Evolutionary conservation across 176 grass and related monocot genomes (phyloP), one percentile per base, ranked within the genome.

Genomic region (Pontederia paniculata): DNA sequence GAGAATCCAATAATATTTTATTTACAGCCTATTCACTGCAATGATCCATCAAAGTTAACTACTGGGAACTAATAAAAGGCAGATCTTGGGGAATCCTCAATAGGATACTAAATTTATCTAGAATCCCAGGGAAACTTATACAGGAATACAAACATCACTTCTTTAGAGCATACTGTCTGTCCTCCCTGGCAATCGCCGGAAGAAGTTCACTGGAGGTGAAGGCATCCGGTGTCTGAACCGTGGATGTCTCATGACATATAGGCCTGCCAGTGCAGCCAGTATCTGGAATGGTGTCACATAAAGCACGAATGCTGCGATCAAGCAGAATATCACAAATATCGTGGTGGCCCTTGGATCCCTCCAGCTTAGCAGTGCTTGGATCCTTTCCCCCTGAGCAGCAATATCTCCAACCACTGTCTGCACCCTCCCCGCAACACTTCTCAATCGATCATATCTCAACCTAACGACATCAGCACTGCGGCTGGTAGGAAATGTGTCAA

Each of bases 301-400:
- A 44, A 98, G 54, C 23, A 74, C 87, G 51, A 98, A 55, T 21
- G 94, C 87, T 9, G 83, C 78, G 23, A 84, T 68, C 28, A 98
- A 77, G 62, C 83, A 98, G 57, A 98, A 88, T 1, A 98, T 65
- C 57, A 93, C 80, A 77, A 98, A 98, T 42, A 93, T 75, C 46
- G 78, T 31, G 12, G 80, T 98, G 42, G 94, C 94, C 66, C 94
- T 77, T 49, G 94, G 87, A 22, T 98, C 94, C 65, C 94, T 80
- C 94, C 94, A 98, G 80, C 94, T 88, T 58, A 98, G 87, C 63
- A 98, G 55, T 56, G 94, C 75, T 37, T 98, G 87, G 52, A 98
- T 52, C 52, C 83, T 91, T 75, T 98, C 94, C 51, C 94, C 94
- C 68, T 98, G 94, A 47, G 83, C 91, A 45, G 94, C 94, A 51